Conservation (phyloP, 805 yeast species). For the Pichia phayaonensis region DNA sequence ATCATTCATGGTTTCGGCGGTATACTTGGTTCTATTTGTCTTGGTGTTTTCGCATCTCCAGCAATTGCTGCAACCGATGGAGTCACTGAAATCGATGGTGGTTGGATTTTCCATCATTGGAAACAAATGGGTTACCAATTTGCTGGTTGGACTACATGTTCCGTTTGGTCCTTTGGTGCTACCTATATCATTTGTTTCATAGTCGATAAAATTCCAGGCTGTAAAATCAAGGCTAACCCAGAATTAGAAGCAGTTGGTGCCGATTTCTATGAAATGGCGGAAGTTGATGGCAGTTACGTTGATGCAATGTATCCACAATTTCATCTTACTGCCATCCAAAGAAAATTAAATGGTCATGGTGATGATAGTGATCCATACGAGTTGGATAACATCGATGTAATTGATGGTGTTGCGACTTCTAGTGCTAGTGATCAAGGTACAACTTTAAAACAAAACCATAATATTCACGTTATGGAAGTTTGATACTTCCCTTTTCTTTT, state of each 20-base stretch:
- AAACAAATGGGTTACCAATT: constrained; percentile 39
- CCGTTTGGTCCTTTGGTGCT: constrained; percentile 38
- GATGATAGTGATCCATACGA: neutral
- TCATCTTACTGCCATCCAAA: constrained; percentile 10
- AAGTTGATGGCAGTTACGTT: constrained; percentile 30
- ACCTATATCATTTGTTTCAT: constrained; percentile 37
- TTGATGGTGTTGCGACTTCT: constrained; percentile 1
- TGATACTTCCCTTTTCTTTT: neutral
- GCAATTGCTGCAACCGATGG: constrained; percentile 38
- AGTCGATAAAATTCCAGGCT: constrained; percentile 46
- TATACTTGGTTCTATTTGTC: constrained; percentile 34
- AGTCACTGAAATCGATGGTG: constrained; percentile 35
- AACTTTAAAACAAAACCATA: neutral
- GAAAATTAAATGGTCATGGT: neutral
- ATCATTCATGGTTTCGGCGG: constrained; percentile 45
- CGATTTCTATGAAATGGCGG: constrained; percentile 46
- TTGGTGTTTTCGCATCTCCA: constrained; percentile 40
- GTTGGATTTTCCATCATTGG: constrained; percentile 41
- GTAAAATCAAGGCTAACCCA: constrained; percentile 35
- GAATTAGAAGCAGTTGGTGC: constrained; percentile 46
- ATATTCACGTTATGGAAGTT: neutral
- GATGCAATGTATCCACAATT: constrained; percentile 12
- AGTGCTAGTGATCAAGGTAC: neutral
- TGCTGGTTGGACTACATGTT: constrained; percentile 35
- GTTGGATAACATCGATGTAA: neutral